These are phyloP conservation scores for Cruciata laevipes DNA, from an alignment of 257 asterid genomes.

Conservation along the genomic window DNA sequence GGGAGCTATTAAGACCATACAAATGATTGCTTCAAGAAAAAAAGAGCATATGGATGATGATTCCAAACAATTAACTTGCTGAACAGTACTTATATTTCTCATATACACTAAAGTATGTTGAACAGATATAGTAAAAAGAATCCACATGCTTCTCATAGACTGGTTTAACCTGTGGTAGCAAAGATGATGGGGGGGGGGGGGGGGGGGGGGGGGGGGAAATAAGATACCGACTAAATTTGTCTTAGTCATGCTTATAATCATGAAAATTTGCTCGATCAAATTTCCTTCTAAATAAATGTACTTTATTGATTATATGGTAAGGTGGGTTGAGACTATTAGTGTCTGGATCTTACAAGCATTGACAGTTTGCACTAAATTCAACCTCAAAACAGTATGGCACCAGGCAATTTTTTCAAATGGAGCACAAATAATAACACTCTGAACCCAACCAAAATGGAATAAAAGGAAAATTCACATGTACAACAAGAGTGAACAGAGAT, in stretches of 20 bases:
- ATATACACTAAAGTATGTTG: not conserved
- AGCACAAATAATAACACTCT: not conserved
- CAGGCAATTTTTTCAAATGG: not conserved
- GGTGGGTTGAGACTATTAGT: not conserved
- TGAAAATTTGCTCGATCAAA: slow-evolving; percentile 1
- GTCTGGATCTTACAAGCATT: not conserved
- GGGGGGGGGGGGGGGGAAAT: not conserved
- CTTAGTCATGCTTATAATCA: not conserved
- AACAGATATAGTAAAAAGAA: not conserved
- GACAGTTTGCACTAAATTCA: not conserved
- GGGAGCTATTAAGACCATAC: not conserved
- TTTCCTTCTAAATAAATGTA: not conserved
- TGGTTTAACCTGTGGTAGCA: not conserved
- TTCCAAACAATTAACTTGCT: not conserved
- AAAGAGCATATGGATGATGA: not conserved
- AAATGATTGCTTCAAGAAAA: too few relatives aligned
- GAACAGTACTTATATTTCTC: not conserved
- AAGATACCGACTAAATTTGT: not conserved
- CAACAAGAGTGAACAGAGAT: not conserved
- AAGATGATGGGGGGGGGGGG: not conserved
- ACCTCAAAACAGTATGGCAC: not conserved
- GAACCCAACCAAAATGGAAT: not conserved
- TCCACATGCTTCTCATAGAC: not conserved
- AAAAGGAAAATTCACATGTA: slow-evolving; percentile 1
- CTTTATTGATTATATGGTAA: not conserved